Conservation (phyloP, 495 filamentous ascomycete species). For the Pseudotulostoma volvatum region DNA sequence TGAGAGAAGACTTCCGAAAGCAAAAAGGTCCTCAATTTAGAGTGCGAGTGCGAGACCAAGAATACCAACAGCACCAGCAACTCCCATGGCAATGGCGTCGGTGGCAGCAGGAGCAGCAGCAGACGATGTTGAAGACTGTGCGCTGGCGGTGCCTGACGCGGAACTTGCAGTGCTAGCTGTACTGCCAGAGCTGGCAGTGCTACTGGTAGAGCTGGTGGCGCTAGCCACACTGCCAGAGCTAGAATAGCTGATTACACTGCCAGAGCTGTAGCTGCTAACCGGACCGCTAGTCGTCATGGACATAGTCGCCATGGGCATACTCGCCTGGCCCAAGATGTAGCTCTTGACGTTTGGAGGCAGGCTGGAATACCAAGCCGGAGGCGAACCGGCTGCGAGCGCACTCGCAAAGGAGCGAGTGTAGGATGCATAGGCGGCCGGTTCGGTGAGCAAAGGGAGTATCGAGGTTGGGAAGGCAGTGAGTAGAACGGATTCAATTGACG, state of each 20-base stretch:
- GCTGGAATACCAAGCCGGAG: conserved; percentile 7
- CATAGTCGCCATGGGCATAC: conserved; percentile 1
- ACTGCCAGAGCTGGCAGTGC: conserved; percentile 1
- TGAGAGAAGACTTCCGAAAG: too few relatives aligned
- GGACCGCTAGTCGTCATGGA: too few relatives aligned
- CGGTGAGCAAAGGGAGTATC: not conserved
- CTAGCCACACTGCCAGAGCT: too few relatives aligned
- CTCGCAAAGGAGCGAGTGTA: too few relatives aligned
- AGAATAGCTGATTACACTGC: conserved; percentile 4
- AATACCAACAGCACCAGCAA: conserved; percentile 8
- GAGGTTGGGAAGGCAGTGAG: not conserved
- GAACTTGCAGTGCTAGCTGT: not conserved
- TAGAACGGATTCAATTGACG: not conserved
- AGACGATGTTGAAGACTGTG: conserved; percentile 7
- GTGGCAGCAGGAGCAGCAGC: conserved; percentile 11
- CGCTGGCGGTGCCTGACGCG: conserved; percentile 1
- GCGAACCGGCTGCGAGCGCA: too few relatives aligned
- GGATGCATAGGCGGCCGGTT: too few relatives aligned
- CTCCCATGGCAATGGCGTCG: conserved; percentile 7
- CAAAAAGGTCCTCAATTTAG: too few relatives aligned
- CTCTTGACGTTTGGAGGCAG: conserved; percentile 8
- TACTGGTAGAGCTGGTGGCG: too few relatives aligned
- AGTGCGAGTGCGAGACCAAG: conserved; percentile 4
- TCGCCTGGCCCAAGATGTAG: conserved; percentile 3
- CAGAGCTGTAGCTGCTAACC: too few relatives aligned